Evolutionary conservation across 768 basidiomycete genomes (phyloP).

Genomic region (Pleurotus citrinopileatus): DNA sequence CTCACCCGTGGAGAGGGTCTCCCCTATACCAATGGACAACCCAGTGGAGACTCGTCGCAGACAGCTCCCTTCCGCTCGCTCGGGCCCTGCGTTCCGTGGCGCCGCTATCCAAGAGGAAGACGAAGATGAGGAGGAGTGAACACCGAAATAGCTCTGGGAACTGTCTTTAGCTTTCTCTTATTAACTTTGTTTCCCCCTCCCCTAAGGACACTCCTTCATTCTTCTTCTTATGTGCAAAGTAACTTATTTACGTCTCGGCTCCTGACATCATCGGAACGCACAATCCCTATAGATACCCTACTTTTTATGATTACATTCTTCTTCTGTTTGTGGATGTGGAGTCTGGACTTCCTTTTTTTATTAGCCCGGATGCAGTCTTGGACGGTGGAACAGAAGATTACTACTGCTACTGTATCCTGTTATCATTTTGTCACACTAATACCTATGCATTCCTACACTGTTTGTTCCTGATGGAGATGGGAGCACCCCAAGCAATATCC

Average conservation of each 20-base stretch:
- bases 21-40: slow-evolving; percentile 56
- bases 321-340: no score
- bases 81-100: slow-evolving; percentile 62
- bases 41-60: slow-evolving; percentile 53
- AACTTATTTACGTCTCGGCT: background rate
- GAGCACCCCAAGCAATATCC: no score
- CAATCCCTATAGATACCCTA: background rate
- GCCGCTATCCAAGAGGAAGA: slow-evolving; percentile 84
- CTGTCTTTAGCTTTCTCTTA: no score
- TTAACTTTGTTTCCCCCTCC: background rate
- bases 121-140: slow-evolving; percentile 74
- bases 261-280: background rate
- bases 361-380: no score
- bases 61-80: slow-evolving; percentile 64
- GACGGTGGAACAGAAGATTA: no score
- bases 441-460: no score
- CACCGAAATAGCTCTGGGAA: no score
- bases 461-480: no score
- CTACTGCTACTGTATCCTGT: no score
- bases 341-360: no score
- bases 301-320: no score
- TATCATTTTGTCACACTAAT: no score
- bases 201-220: background rate
- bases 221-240: background rate
- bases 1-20: slow-evolving; percentile 57